Conservation (phyloP, 805 yeast species). For the Torulaspora gathmanii region DNA sequence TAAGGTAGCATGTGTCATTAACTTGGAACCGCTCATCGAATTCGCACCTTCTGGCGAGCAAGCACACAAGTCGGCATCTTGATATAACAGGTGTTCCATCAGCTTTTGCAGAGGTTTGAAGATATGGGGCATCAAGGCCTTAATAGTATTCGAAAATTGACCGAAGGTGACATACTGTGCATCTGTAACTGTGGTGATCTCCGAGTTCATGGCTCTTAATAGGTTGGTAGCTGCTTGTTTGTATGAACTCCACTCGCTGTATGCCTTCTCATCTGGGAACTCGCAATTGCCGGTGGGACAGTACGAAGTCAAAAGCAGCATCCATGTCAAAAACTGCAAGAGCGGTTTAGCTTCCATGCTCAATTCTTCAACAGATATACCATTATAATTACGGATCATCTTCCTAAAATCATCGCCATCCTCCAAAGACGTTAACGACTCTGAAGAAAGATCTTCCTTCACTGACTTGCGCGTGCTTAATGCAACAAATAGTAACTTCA, state of each 20-base stretch:
- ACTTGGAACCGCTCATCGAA: conserved; percentile 13
- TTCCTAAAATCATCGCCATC: conserved; percentile 14
- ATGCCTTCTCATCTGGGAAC: conserved; percentile 24
- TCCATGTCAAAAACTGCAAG: conserved; percentile 44
- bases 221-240: conserved; percentile 43
- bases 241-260: conserved; percentile 41
- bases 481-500: conserved; percentile 47
- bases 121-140: conserved; percentile 40
- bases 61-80: conserved; percentile 23
- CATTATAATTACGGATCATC: conserved; percentile 42
- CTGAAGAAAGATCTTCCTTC: conserved; percentile 18
- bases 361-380: conserved; percentile 38
- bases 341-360: conserved; percentile 41
- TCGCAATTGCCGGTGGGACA: conserved; percentile 36
- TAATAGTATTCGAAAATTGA: conserved; percentile 36
- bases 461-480: conserved; percentile 31
- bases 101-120: conserved; percentile 43
- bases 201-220: conserved; percentile 46
- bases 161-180: conserved; percentile 24
- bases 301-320: conserved; percentile 43
- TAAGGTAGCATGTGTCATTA: conserved; percentile 34
- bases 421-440: conserved; percentile 13
- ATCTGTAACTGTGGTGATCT: conserved; percentile 29
- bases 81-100: conserved; percentile 42
- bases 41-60: conserved; percentile 5